Evolutionary conservation across 371 early-diverging fungal species (phyloP).

Genomic region (Sporodiniella umbellata): DNA sequence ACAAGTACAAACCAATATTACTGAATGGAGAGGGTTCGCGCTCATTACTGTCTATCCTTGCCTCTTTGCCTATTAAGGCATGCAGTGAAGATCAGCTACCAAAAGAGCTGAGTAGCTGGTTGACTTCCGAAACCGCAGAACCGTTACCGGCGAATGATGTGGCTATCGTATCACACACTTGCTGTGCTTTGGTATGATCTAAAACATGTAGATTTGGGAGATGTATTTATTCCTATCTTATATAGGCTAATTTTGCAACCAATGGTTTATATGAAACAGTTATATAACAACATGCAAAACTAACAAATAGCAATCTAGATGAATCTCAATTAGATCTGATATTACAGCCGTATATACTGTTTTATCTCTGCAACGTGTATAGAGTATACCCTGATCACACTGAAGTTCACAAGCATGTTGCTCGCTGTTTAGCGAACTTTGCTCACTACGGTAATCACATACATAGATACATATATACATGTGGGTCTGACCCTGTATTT

Average conservation of each 20-base stretch:
- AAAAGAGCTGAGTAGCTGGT: constrained; percentile 13
- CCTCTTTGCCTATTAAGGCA: constrained; percentile 18
- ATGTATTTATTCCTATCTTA: neutral
- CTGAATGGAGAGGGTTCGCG: constrained; percentile 47
- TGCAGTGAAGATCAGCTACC: neutral
- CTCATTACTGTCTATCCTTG: constrained; percentile 41
- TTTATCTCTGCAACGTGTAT: constrained; percentile 33
- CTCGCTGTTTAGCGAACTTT: constrained; percentile 56
- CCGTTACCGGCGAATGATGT: neutral
- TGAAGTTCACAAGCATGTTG: constrained; percentile 52
- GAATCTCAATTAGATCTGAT: constrained; percentile 56
- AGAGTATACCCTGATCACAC: constrained; percentile 6
- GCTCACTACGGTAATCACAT: constrained; percentile 49
- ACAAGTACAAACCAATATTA: constrained; percentile 51
- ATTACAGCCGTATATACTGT: constrained; percentile 45
- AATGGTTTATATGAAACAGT: constrained; percentile 28
- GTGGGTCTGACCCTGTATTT: constrained; percentile 1
- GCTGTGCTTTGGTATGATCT: constrained; percentile 47
- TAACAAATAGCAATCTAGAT: constrained; percentile 16
- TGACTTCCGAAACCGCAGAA: neutral
- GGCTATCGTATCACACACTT: constrained; percentile 52
- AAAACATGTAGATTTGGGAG: neutral
- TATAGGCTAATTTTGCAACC: constrained; percentile 59
- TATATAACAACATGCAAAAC: neutral
- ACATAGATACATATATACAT: no score